Evolutionary conservation across 2,329 filamentous ascomycete genomes (phyloP).

Genomic region (Cladophialophora psammophila): DNA sequence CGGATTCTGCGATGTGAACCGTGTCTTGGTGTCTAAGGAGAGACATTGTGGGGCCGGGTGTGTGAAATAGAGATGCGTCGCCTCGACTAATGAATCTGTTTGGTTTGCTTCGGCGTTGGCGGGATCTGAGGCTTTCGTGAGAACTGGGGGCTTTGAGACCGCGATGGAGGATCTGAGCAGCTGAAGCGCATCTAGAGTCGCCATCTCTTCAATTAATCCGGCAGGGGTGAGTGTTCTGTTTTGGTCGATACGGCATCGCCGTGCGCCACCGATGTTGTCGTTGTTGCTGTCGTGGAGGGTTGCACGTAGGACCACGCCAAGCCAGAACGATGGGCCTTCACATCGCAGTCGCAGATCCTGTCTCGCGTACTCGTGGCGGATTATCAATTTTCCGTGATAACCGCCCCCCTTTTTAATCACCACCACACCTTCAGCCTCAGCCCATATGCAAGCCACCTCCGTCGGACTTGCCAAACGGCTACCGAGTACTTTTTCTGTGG

Average conservation of each 20-base stretch:
- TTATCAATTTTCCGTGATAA: neutral
- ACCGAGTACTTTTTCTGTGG: neutral
- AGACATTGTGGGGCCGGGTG: slow-evolving; percentile 67
- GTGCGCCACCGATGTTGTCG: neutral
- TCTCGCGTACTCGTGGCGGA: neutral
- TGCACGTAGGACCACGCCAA: neutral
- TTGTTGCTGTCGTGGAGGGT: neutral
- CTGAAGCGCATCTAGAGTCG: slow-evolving; percentile 75
- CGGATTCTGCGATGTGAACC: slow-evolving; percentile 75
- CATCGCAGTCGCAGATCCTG: too few species aligned
- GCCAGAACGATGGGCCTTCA: neutral
- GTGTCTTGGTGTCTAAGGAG: slow-evolving; percentile 75
- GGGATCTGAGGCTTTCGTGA: slow-evolving; percentile 72
- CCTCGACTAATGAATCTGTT: slow-evolving; percentile 70
- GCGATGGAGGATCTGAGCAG: slow-evolving; percentile 85
- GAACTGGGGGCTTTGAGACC: slow-evolving; percentile 71
- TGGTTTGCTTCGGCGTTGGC: slow-evolving; percentile 67
- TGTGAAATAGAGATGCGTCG: slow-evolving; percentile 78
- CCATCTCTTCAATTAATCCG: slow-evolving; percentile 54
- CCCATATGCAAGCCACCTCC: neutral
- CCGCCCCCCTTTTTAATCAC: neutral
- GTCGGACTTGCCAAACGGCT: neutral
- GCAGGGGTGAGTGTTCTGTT: neutral
- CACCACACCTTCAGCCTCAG: slow-evolving; percentile 4
- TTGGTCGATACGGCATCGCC: slow-evolving; percentile 17